Evolutionary conservation across 768 basidiomycete genomes (phyloP).

Genomic region (Russula earlei): DNA sequence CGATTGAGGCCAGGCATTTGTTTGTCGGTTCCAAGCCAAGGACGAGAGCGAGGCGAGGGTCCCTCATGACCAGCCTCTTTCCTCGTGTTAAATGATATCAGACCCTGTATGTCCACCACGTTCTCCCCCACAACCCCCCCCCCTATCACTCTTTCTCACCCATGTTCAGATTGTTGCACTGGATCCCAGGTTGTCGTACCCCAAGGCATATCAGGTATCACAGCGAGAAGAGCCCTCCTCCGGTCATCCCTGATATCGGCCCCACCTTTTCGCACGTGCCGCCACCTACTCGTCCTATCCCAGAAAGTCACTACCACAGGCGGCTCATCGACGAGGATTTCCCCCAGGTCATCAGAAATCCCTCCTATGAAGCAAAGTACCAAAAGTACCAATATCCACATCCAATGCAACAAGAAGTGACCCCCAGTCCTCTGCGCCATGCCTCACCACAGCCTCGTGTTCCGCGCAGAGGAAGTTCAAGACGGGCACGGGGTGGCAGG

Average conservation of each 20-base stretch:
- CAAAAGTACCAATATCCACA: neutral
- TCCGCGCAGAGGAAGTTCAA: neutral
- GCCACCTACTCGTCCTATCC: neutral
- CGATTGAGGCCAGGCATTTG: no score
- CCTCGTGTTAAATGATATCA: constrained; percentile 14
- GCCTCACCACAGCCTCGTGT: constrained; percentile 7
- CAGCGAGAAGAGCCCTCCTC: constrained; percentile 2
- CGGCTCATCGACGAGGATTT: constrained; percentile 15
- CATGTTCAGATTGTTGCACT: constrained; percentile 10
- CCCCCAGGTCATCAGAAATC: neutral
- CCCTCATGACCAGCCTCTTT: constrained; percentile 4
- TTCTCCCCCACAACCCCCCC: neutral
- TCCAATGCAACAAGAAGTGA: constrained; percentile 6
- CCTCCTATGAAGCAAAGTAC: neutral
- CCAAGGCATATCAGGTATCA: constrained; percentile 5
- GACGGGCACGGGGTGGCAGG: neutral
- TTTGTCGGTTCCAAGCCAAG: neutral
- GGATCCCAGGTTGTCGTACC: constrained; percentile 11
- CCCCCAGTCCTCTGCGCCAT: neutral
- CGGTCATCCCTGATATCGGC: neutral
- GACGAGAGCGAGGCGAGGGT: neutral
- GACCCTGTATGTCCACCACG: constrained; percentile 5
- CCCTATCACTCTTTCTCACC: neutral
- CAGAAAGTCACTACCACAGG: constrained; percentile 5
- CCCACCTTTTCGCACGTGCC: constrained; percentile 6